These are phyloP conservation scores for Tolypocladium ophioglossoides DNA, from an alignment of 2,329 filamentous ascomycete genomes.

Conservation along the genomic window DNA sequence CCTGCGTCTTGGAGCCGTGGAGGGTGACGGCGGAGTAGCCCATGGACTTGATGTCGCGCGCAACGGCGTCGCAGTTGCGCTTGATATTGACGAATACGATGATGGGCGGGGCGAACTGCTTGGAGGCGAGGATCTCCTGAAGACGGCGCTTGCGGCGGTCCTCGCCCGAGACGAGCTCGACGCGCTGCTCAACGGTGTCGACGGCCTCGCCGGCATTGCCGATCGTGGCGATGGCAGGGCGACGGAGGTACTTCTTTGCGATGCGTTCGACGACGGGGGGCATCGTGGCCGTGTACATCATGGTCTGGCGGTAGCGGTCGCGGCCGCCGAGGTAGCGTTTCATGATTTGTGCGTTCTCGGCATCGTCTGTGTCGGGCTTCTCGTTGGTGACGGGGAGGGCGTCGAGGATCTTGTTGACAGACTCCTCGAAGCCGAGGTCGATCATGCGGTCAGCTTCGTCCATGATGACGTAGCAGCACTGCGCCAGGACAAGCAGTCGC, in stretches of 20 bases:
- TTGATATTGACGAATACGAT: conserved; percentile 99
- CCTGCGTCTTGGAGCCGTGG: conserved; percentile 93
- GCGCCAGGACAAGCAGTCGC: conserved; percentile 79
- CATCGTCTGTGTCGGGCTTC: conserved; percentile 88
- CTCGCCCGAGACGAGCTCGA: conserved; percentile 83
- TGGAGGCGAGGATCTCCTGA: conserved; percentile 73
- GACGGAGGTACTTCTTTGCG: conserved; percentile 89
- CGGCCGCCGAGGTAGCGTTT: conserved; percentile 62
- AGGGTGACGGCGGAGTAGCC: conserved; percentile 84
- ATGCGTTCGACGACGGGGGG: conserved; percentile 85
- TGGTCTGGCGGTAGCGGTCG: conserved; percentile 86
- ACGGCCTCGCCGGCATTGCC: conserved; percentile 93
- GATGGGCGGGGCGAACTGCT: conserved; percentile 77
- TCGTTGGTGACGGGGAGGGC: conserved; percentile 87
- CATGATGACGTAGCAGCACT: conserved; percentile 98
- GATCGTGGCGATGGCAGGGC: conserved; percentile 89
- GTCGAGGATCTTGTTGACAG: conserved; percentile 94
- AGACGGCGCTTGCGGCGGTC: conserved; percentile 95
- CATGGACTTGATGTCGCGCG: conserved; percentile 87
- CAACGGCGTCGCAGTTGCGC: conserved; percentile 92
- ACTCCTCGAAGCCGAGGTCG: conserved; percentile 94
- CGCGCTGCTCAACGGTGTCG: conserved; percentile 93
- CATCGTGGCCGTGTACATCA: conserved; percentile 99
- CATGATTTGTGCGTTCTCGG: conserved; percentile 82
- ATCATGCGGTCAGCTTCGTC: conserved; percentile 99